These are phyloP conservation scores for Phytophthora cajani DNA, from an alignment of 352 stramenopile genomes.

Conservation along the genomic window DNA sequence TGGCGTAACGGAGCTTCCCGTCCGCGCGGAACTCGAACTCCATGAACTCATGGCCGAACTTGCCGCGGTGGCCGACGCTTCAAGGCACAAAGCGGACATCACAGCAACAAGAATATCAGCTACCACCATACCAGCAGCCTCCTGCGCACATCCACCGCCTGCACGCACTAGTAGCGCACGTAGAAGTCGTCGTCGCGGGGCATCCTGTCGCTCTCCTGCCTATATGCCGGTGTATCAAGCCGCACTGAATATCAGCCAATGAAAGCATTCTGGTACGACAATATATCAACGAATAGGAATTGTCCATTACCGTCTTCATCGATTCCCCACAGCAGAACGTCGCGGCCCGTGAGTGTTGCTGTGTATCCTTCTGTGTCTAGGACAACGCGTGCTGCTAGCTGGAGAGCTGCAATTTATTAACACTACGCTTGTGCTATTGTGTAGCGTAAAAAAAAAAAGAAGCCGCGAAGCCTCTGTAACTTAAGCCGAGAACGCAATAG, in stretches of 20 bases:
- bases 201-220: slow-evolving; percentile 46
- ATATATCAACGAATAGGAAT: too few relatives aligned
- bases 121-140: not conserved
- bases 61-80: slow-evolving; percentile 95
- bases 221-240: not conserved
- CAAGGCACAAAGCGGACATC: slow-evolving; percentile 1
- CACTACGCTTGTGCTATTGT: not conserved
- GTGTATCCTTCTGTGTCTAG: not conserved
- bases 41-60: slow-evolving; percentile 98
- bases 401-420: not conserved
- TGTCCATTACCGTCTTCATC: not conserved
- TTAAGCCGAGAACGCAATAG: slow-evolving; percentile 3
- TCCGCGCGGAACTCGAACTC: slow-evolving; percentile 96
- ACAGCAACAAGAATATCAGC: not conserved
- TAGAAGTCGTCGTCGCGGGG: slow-evolving; percentile 84
- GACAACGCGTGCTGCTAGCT: not conserved
- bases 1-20: slow-evolving; percentile 95
- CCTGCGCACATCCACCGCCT: not conserved
- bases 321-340: slow-evolving; percentile 15
- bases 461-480: slow-evolving; percentile 1
- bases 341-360: slow-evolving; percentile 8
- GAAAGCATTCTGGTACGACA: not conserved
- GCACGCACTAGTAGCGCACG: slow-evolving; percentile 87
- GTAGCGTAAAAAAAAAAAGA: not conserved
- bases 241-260: slow-evolving; percentile 41